Evolutionary conservation across 2,329 filamentous ascomycete species (phyloP).

Genomic region (Nemania bipapillata): DNA sequence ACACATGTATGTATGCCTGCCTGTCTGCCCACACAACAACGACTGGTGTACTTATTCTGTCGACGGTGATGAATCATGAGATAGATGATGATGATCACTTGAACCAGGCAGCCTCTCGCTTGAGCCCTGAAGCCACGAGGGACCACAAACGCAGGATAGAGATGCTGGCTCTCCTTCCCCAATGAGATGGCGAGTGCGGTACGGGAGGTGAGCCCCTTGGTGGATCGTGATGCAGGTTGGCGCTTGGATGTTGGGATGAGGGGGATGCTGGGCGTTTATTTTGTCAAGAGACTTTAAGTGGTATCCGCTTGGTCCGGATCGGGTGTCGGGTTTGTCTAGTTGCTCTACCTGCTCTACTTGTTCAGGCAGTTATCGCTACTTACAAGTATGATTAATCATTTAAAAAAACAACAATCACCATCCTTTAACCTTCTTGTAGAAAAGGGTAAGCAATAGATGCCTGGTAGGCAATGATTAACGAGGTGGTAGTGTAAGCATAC

Average conservation of each 20-base stretch:
- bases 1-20: not conserved
- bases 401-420: not conserved
- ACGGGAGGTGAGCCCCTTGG: slow-evolving; percentile 28
- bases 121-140: slow-evolving; percentile 34
- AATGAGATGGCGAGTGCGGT: slow-evolving; percentile 21
- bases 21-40: too few relatives aligned
- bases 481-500: not conserved
- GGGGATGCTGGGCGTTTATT: slow-evolving; percentile 31
- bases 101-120: slow-evolving; percentile 22
- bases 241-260: slow-evolving; percentile 32
- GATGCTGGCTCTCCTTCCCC: slow-evolving; percentile 29
- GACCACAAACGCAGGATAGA: slow-evolving; percentile 15
- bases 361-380: not conserved
- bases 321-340: slow-evolving; percentile 15
- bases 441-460: slow-evolving; percentile 1
- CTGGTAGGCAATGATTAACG: not conserved
- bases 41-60: too few relatives aligned
- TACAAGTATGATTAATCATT: slow-evolving; percentile 33
- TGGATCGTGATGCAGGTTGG: slow-evolving; percentile 41
- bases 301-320: slow-evolving; percentile 32
- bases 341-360: too few relatives aligned
- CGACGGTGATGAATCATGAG: slow-evolving; percentile 23
- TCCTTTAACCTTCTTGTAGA: slow-evolving; percentile 11
- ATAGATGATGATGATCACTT: slow-evolving; percentile 32
- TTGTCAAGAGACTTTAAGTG: slow-evolving; percentile 16